Percentiles rank a stretch among this genome's conserved stretches.
phyloP scores from a whole-genome alignment of 2,329 filamentous ascomycete genomes.

The Dryadomyces sulphureus region DNA sequence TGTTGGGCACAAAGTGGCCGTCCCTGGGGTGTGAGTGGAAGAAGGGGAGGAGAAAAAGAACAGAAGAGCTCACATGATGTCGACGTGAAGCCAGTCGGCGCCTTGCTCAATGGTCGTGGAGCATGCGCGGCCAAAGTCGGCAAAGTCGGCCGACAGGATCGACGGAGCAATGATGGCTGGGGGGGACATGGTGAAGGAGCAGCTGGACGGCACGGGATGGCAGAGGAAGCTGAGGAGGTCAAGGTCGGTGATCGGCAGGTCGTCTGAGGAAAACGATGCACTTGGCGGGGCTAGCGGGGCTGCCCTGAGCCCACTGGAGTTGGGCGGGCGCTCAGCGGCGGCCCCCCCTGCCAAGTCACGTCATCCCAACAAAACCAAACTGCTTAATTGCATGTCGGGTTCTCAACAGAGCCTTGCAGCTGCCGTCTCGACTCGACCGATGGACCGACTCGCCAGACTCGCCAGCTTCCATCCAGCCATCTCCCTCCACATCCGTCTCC shows the following conservation, averaged over 20 bases:
- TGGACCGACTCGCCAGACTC: no score
- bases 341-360: neutral
- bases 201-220: no score
- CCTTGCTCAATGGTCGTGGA: constrained; percentile 71
- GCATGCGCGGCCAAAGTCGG: constrained; percentile 73
- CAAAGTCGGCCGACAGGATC: constrained; percentile 97
- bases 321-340: no score
- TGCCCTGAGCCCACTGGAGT: no score
- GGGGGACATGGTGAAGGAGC: constrained; percentile 53
- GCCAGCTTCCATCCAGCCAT: no score
- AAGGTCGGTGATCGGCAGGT: no score
- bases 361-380: neutral
- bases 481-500: no score
- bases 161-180: constrained; percentile 91
- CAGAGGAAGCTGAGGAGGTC: no score
- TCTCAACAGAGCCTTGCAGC: neutral
- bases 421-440: no score
- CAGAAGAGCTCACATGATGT: constrained; percentile 53
- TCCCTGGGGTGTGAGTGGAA: constrained; percentile 45
- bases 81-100: constrained; percentile 87
- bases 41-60: neutral
- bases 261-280: no score
- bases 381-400: neutral
- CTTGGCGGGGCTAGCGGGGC: neutral
- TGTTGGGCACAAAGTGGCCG: constrained; percentile 96